A percentile compares a stretch with the other conserved stretches of the same genome.
Conservation (phyloP, 768 basidiomycete species). For the Rhizopogon sp. region DNA sequence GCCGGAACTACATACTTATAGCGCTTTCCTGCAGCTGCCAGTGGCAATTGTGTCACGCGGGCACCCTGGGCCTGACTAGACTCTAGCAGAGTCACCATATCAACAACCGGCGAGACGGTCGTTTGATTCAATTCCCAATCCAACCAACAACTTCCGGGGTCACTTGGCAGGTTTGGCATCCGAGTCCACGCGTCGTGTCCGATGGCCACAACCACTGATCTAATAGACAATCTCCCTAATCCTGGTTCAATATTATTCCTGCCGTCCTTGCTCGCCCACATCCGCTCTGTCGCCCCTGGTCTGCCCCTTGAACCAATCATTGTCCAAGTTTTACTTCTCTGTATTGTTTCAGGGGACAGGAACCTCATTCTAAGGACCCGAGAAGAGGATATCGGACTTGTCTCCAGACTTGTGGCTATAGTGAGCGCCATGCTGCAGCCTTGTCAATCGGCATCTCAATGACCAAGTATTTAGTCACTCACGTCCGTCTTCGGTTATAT, state of each 20-base stretch:
- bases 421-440: constrained; percentile 29
- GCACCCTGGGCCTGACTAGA: too few species aligned
- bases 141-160: too few species aligned
- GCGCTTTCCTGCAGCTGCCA: too few species aligned
- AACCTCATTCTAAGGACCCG: constrained; percentile 61
- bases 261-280: constrained; percentile 41
- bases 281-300: constrained; percentile 39
- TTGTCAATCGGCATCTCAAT: background rate
- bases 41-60: too few species aligned
- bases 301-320: constrained; percentile 59
- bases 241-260: constrained; percentile 44
- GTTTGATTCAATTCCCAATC: background rate
- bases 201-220: constrained; percentile 16
- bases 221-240: constrained; percentile 25
- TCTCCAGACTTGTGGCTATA: constrained; percentile 52
- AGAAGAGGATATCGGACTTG: constrained; percentile 59
- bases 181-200: too few species aligned
- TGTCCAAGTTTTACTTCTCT: constrained; percentile 62
- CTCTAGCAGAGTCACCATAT: background rate
- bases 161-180: too few species aligned
- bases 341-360: constrained; percentile 55
- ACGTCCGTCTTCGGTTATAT: constrained; percentile 53
- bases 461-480: constrained; percentile 42
- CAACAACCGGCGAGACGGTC: background rate
- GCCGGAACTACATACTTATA: too few species aligned